Conservation (phyloP, 805 yeast species). For the Sungouiozyma ichnusensis region DNA sequence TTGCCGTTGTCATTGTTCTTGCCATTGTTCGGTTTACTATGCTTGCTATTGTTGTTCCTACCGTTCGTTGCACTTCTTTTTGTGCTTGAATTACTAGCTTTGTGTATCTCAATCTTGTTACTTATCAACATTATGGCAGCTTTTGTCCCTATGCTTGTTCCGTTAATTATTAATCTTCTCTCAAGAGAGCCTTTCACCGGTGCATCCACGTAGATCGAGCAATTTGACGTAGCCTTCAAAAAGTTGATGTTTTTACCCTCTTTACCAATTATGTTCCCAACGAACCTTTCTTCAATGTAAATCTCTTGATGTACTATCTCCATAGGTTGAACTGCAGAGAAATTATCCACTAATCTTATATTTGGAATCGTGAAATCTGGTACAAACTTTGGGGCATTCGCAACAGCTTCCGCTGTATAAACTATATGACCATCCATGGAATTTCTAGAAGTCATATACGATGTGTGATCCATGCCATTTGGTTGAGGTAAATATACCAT, state of each 20-base stretch:
- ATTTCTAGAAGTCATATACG: not conserved
- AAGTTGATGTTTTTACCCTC: constrained; percentile 77
- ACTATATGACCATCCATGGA: constrained; percentile 4
- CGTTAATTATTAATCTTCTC: constrained; percentile 57
- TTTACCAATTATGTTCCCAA: constrained; percentile 79
- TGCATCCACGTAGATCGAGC: constrained; percentile 61
- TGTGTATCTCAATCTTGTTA: constrained; percentile 60
- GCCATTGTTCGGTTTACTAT: too few species aligned
- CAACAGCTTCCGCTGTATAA: constrained; percentile 21
- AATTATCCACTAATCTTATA: constrained; percentile 16
- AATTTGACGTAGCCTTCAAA: constrained; percentile 63
- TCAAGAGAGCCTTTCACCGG: constrained; percentile 44
- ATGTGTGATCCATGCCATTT: not conserved
- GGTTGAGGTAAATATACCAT: not conserved
- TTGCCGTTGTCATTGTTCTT: too few species aligned
- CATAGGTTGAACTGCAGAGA: constrained; percentile 19
- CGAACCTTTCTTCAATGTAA: constrained; percentile 64
- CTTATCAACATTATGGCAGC: constrained; percentile 63
- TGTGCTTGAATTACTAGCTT: constrained; percentile 29
- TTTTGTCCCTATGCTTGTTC: constrained; percentile 57
- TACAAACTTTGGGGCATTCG: constrained; percentile 19
- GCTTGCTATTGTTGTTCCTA: not conserved
- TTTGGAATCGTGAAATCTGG: constrained; percentile 21
- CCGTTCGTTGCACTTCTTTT: not conserved
- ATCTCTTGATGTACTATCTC: constrained; percentile 51